Evolutionary conservation across 2,329 filamentous ascomycete species (phyloP).

Genomic region (Pseudogymnoascus sp.): DNA sequence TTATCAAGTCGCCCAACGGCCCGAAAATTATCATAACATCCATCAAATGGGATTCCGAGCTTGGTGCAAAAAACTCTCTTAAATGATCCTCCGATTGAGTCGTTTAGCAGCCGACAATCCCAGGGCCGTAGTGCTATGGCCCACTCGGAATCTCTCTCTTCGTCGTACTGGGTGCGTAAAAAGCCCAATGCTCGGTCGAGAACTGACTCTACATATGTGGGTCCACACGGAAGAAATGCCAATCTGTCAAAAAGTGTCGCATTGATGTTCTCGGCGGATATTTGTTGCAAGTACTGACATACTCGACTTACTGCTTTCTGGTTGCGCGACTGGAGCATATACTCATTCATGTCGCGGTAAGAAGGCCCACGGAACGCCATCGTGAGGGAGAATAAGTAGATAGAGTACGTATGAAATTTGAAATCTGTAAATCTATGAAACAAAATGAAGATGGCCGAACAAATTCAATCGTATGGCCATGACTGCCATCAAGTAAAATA

Average conservation of each 20-base stretch:
- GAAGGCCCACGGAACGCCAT: not conserved
- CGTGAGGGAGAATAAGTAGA: not conserved
- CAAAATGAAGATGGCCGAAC: not conserved
- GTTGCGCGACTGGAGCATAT: not conserved
- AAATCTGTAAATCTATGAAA: not conserved
- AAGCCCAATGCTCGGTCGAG: slow-evolving; percentile 2
- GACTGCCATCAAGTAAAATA: slow-evolving; percentile 4
- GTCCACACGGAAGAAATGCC: not conserved
- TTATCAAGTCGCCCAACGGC: not conserved
- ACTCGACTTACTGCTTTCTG: not conserved
- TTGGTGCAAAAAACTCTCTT: not conserved
- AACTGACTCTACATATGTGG: not conserved
- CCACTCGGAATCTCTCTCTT: not conserved
- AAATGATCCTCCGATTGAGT: not conserved
- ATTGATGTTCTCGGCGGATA: too few species aligned
- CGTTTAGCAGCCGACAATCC: not conserved
- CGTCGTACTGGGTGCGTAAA: not conserved
- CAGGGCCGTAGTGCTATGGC: not conserved
- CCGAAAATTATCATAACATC: not conserved
- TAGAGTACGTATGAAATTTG: not conserved
- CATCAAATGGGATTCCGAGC: not conserved
- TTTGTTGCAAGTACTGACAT: not conserved
- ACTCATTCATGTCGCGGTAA: not conserved
- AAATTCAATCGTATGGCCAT: not conserved
- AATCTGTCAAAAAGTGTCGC: not conserved